Percentiles rank a stretch among this genome's conserved stretches.
Conservation (phyloP, 2,329 filamentous ascomycete species). For the Sporothrix euskadiensis region DNA sequence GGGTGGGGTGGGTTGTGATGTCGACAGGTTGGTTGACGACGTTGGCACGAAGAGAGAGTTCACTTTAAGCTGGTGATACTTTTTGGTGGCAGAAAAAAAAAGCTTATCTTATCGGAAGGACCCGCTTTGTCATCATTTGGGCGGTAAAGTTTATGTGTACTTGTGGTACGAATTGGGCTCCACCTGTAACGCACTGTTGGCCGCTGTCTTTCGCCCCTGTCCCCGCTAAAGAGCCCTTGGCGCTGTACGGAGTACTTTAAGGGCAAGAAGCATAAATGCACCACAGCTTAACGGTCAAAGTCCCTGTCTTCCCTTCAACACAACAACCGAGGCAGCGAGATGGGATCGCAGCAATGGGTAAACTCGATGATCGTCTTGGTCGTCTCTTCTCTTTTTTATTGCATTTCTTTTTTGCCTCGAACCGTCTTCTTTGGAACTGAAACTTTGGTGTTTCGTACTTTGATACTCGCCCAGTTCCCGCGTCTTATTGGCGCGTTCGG, state of each 20-base stretch:
- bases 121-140: not conserved
- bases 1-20: not conserved
- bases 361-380: not conserved
- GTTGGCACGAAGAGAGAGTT: no score
- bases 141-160: not conserved
- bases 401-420: not conserved
- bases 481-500: slow-evolving; percentile 16
- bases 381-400: not conserved
- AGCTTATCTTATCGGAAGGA: slow-evolving; percentile 20
- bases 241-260: not conserved
- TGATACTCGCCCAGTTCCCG: not conserved
- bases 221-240: slow-evolving; percentile 6
- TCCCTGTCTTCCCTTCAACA: not conserved
- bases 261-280: slow-evolving; percentile 1
- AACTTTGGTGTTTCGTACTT: slow-evolving; percentile 22
- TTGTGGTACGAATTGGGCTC: no score
- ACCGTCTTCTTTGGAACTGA: slow-evolving; percentile 15
- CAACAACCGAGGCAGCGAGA: slow-evolving; percentile 4
- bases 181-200: not conserved
- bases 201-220: not conserved
- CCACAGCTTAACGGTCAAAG: not conserved
- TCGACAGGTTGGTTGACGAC: not conserved
- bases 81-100: slow-evolving; percentile 23
- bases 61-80: not conserved
- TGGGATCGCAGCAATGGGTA: not conserved